These are phyloP conservation scores for Colletotrichum phormii DNA, from an alignment of 2,329 filamentous ascomycete genomes.

Conservation along the genomic window DNA sequence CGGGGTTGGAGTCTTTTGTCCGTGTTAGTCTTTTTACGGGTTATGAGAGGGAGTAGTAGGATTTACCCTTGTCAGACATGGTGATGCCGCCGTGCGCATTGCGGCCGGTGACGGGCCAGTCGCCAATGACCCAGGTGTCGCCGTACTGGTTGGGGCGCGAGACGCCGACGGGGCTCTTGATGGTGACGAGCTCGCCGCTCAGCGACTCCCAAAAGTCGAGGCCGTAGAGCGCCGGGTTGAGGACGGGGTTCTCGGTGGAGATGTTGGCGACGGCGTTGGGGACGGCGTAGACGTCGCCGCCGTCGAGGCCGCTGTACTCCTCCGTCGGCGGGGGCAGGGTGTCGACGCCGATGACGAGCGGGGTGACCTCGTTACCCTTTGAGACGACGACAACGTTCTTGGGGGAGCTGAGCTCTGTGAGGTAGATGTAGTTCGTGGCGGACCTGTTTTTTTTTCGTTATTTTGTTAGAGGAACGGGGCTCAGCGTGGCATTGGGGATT, in stretches of 20 bases:
- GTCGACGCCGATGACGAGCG: conserved; percentile 71
- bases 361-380: conserved; percentile 63
- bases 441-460: conserved; percentile 53
- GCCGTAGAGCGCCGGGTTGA: conserved; percentile 72
- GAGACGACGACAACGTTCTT: conserved; percentile 65
- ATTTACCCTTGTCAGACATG: conserved; percentile 64
- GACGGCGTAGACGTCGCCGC: conserved; percentile 72
- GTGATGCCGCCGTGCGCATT: conserved; percentile 75
- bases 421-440: conserved; percentile 66
- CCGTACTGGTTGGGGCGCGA: conserved; percentile 72
- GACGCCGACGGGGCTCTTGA: conserved; percentile 67
- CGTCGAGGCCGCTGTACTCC: conserved; percentile 71
- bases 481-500: background rate
- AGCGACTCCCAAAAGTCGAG: conserved; percentile 82
- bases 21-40: background rate
- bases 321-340: conserved; percentile 68
- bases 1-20: conserved; percentile 72
- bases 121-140: conserved; percentile 76
- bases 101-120: conserved; percentile 71
- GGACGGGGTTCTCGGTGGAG: conserved; percentile 68
- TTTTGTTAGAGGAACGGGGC: conserved; percentile 37
- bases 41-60: too few relatives aligned
- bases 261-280: conserved; percentile 72
- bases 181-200: conserved; percentile 74
- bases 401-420: conserved; percentile 72